Evolutionary conservation across 192 early-diverging fungal species (phyloP).

Genomic region (Lunasporangiospora selenospora): DNA sequence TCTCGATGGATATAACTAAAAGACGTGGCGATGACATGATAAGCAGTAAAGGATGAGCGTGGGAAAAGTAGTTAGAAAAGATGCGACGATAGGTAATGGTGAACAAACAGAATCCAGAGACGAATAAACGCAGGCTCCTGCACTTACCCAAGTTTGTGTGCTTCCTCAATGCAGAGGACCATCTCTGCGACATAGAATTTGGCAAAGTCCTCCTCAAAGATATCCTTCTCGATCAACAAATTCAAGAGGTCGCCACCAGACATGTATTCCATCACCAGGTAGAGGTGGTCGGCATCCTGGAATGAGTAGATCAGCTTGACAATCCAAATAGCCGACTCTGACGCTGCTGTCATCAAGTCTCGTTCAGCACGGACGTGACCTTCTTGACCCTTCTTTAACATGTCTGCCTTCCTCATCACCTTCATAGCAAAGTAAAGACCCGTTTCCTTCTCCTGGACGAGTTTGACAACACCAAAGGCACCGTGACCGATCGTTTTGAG

Average conservation of each 20-base stretch:
- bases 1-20: slow-evolving; percentile 58
- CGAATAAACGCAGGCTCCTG: too few relatives aligned
- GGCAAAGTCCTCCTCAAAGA: slow-evolving; percentile 77
- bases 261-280: slow-evolving; percentile 97
- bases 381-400: slow-evolving; percentile 75
- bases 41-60: too few relatives aligned
- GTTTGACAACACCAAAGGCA: slow-evolving; percentile 80
- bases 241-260: slow-evolving; percentile 96
- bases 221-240: slow-evolving; percentile 89
- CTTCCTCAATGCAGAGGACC: slow-evolving; percentile 76
- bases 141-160: slow-evolving; percentile 88
- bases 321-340: slow-evolving; percentile 75
- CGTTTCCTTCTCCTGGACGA: slow-evolving; percentile 78
- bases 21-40: too few relatives aligned
- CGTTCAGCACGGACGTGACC: slow-evolving; percentile 78
- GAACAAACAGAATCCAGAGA: too few relatives aligned
- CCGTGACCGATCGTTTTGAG: slow-evolving; percentile 82
- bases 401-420: slow-evolving; percentile 74
- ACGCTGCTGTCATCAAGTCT: slow-evolving; percentile 68
- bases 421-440: slow-evolving; percentile 84
- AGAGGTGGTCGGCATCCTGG: slow-evolving; percentile 89
- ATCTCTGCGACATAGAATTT: slow-evolving; percentile 92
- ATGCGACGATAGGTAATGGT: too few relatives aligned
- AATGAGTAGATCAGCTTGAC: slow-evolving; percentile 93
- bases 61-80: too few relatives aligned